phyloP scores from a whole-genome alignment of 1,284 basidiomycete genomes.

The Schizopora paradoxa region DNA sequence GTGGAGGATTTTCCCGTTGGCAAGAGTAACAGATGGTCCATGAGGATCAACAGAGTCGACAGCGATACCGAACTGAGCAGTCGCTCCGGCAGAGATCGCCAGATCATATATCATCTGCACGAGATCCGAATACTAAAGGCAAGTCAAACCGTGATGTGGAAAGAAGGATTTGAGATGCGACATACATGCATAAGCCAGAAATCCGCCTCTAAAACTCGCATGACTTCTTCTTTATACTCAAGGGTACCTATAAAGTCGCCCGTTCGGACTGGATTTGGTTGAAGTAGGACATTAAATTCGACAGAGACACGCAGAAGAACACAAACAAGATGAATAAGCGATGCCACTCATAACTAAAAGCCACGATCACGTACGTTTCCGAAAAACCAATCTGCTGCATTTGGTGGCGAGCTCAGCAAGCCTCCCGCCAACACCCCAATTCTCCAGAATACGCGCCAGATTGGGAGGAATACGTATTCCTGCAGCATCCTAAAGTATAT shows the following conservation, averaged over 20 bases:
- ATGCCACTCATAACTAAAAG: background rate
- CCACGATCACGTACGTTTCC: slow-evolving; percentile 8
- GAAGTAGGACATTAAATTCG: too few relatives aligned
- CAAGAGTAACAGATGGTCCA: slow-evolving; percentile 33
- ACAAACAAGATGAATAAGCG: background rate
- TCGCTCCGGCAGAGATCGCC: slow-evolving; percentile 40
- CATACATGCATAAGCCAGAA: slow-evolving; percentile 28
- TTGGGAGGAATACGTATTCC: slow-evolving; percentile 31
- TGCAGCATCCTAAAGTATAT: slow-evolving; percentile 26
- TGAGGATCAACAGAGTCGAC: slow-evolving; percentile 33
- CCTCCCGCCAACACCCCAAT: slow-evolving; percentile 26
- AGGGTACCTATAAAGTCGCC: slow-evolving; percentile 41
- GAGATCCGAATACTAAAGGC: slow-evolving; percentile 40
- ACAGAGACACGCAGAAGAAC: too few relatives aligned
- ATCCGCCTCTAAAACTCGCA: slow-evolving; percentile 49
- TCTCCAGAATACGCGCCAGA: slow-evolving; percentile 23
- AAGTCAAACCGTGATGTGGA: slow-evolving; percentile 11
- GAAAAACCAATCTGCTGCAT: slow-evolving; percentile 15
- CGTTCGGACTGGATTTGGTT: slow-evolving; percentile 34
- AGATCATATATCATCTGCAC: slow-evolving; percentile 40
- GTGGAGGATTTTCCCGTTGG: slow-evolving; percentile 39
- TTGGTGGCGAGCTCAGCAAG: slow-evolving; percentile 19
- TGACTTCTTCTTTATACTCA: slow-evolving; percentile 47
- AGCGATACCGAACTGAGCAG: slow-evolving; percentile 34
- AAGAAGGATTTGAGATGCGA: slow-evolving; percentile 3